These are phyloP conservation scores for Aureobasidium namibiae DNA, from an alignment of 2,329 filamentous ascomycete genomes.

Conservation along the genomic window DNA sequence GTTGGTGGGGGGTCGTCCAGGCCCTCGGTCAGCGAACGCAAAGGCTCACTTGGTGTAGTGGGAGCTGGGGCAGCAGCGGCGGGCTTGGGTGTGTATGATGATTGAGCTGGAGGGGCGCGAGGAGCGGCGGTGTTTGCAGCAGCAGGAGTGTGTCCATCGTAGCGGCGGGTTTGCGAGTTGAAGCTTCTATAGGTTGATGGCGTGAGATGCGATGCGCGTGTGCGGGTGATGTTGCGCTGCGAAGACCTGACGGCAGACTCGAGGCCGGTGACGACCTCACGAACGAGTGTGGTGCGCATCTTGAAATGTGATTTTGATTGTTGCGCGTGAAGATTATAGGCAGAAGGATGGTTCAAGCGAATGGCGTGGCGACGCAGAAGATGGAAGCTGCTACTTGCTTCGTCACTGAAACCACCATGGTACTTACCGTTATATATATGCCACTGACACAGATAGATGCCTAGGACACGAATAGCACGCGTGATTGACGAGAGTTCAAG, in stretches of 20 bases:
- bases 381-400: not conserved
- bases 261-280: slow-evolving; percentile 1
- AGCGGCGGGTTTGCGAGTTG: slow-evolving; percentile 5
- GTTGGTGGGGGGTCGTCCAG: slow-evolving; percentile 44
- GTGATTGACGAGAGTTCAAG: not conserved
- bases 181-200: slow-evolving; percentile 5
- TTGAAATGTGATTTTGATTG: not conserved
- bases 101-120: slow-evolving; percentile 11
- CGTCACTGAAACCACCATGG: not conserved
- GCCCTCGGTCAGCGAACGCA: slow-evolving; percentile 40
- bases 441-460: not conserved
- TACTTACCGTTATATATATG: not conserved
- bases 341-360: not conserved
- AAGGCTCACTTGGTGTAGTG: slow-evolving; percentile 16
- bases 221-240: not conserved
- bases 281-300: slow-evolving; percentile 5
- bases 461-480: not conserved
- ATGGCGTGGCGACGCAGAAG: slow-evolving; percentile 2
- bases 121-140: not conserved
- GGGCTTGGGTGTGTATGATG: not conserved
- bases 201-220: not conserved
- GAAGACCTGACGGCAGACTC: not conserved
- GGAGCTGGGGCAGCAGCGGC: slow-evolving; percentile 10
- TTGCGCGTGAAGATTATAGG: not conserved
- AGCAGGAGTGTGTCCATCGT: not conserved